These are phyloP conservation scores for Fomitopsis betulina DNA, from an alignment of 1,284 basidiomycete genomes.

Conservation along the genomic window DNA sequence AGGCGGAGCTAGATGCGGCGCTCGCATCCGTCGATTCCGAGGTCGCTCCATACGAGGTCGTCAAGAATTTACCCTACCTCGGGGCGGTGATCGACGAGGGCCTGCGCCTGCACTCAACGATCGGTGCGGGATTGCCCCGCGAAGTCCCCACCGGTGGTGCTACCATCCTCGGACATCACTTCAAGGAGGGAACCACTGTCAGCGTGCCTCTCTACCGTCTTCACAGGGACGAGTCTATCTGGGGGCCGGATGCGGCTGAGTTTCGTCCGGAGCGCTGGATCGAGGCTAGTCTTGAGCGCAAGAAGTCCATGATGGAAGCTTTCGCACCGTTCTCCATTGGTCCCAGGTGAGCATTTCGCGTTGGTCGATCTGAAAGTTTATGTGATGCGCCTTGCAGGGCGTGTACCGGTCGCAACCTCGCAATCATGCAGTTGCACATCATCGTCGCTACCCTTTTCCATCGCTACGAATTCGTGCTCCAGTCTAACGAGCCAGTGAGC, in stretches of 20 bases:
- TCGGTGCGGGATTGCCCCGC: constrained; percentile 22
- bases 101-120: constrained; percentile 19
- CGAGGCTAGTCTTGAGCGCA: constrained; percentile 14
- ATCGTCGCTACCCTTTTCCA: constrained; percentile 35
- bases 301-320: constrained; percentile 9
- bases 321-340: constrained; percentile 18
- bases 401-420: constrained; percentile 31
- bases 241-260: constrained; percentile 33
- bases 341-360: constrained; percentile 10
- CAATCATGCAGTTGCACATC: constrained; percentile 32
- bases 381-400: constrained; percentile 7
- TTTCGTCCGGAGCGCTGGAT: constrained; percentile 39
- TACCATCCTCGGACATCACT: constrained; percentile 13
- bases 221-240: constrained; percentile 33
- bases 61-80: constrained; percentile 23
- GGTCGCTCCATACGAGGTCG: constrained; percentile 9
- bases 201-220: constrained; percentile 28
- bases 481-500: constrained; percentile 26
- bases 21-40: constrained; percentile 16
- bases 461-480: constrained; percentile 31
- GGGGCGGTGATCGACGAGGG: constrained; percentile 23
- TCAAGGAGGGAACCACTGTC: constrained; percentile 21
- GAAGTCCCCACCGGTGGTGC: constrained; percentile 19
- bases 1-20: constrained; percentile 17
- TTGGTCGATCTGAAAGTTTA: too few relatives aligned